phyloP scores from a whole-genome alignment of 202 grass and related monocot species.

The Zoysia matrella region DNA sequence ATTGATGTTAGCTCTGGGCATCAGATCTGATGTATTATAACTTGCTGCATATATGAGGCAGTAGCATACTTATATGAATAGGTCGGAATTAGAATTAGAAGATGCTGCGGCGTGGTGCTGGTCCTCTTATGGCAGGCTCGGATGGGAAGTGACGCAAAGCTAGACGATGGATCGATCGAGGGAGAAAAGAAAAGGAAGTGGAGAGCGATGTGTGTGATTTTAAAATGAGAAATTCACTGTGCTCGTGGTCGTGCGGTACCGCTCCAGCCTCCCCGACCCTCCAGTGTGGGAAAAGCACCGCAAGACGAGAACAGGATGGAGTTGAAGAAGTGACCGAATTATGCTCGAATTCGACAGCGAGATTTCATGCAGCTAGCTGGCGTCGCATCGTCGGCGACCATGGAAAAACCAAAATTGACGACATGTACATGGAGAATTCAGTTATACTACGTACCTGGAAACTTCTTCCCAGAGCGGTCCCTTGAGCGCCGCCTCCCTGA shows the following conservation, averaged over 20 bases:
- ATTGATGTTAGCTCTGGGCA: slow-evolving; percentile 1
- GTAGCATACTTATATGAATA: no score
- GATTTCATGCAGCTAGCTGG: slow-evolving; percentile 15
- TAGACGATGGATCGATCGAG: background rate
- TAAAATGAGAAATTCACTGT: slow-evolving; percentile 49
- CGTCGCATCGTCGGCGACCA: background rate
- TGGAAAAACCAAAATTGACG: background rate
- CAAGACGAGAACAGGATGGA: background rate
- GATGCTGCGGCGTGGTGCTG: no score
- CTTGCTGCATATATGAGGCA: no score
- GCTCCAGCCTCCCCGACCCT: background rate
- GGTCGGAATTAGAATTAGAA: no score
- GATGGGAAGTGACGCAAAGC: slow-evolving; percentile 17
- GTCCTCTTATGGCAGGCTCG: no score
- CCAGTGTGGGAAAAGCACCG: background rate
- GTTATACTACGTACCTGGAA: slow-evolving; percentile 55
- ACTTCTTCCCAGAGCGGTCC: slow-evolving; percentile 91
- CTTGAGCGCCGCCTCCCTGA: slow-evolving; percentile 85
- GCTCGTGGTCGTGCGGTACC: slow-evolving; percentile 16
- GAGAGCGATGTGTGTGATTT: slow-evolving; percentile 66
- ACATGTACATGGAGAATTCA: no score
- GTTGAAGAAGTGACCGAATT: slow-evolving; percentile 7
- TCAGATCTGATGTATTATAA: slow-evolving; percentile 20
- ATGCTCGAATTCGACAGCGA: slow-evolving; percentile 29
- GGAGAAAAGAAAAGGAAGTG: background rate